phyloP scores from a whole-genome alignment of 148 eudicot genomes.

The Diospyros lotus region DNA sequence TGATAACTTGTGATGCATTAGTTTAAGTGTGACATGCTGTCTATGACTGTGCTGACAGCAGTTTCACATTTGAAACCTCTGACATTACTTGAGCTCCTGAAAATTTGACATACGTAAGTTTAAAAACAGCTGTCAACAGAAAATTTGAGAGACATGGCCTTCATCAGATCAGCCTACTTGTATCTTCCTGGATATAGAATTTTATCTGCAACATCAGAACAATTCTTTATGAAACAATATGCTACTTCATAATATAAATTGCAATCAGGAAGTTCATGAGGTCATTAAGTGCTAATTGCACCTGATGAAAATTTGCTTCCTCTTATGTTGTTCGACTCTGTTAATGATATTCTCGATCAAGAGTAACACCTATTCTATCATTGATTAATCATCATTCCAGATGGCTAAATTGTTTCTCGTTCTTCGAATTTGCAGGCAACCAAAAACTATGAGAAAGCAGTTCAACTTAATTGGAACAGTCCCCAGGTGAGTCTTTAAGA shows the following conservation, averaged over 20 bases:
- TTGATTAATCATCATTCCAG: not conserved
- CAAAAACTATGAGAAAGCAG: conserved; percentile 79
- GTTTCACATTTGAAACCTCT: not conserved
- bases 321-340: not conserved
- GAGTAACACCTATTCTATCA: not conserved
- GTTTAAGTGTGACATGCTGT: not conserved
- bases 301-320: not conserved
- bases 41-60: not conserved
- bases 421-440: conserved; percentile 61
- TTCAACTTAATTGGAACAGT: conserved; percentile 92
- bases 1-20: not conserved
- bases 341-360: not conserved
- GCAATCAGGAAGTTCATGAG: not conserved
- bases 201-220: not conserved
- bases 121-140: no score
- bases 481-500: conserved; percentile 59
- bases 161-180: not conserved
- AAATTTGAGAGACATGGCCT: no score
- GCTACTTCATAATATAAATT: not conserved
- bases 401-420: not conserved
- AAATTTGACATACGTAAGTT: no score
- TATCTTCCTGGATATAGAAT: not conserved
- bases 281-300: not conserved
- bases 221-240: not conserved
- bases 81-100: no score